Percentiles rank a stretch among this genome's conserved stretches.
These are phyloP conservation scores for Talaromyces sp. DNA, from an alignment of 2,329 filamentous ascomycete genomes.

Conservation along the genomic window DNA sequence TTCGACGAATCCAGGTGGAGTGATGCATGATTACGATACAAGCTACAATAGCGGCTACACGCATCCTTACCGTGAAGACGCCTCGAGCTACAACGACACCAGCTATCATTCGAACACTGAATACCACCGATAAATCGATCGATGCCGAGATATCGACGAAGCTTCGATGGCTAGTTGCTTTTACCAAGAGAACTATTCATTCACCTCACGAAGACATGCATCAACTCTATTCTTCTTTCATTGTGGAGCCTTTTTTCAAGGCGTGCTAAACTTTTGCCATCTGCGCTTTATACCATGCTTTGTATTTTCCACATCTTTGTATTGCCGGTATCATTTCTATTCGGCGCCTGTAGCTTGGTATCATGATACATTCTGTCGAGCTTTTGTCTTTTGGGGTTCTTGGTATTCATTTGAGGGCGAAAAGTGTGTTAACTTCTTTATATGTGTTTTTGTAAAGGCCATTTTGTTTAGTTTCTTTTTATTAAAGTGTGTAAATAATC, in stretches of 20 bases:
- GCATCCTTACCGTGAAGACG: slow-evolving; percentile 22
- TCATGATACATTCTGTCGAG: not conserved
- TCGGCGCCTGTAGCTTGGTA: slow-evolving; percentile 4
- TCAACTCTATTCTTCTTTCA: slow-evolving; percentile 3
- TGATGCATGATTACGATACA: slow-evolving; percentile 38
- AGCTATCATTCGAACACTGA: slow-evolving; percentile 18
- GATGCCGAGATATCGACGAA: not conserved
- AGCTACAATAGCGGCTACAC: slow-evolving; percentile 37
- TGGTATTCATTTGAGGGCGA: not conserved
- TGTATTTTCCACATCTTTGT: slow-evolving; percentile 6
- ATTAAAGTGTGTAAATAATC: not conserved
- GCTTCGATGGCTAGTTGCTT: not conserved
- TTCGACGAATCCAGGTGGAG: slow-evolving; percentile 16
- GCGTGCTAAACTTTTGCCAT: not conserved
- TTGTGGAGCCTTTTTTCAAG: not conserved
- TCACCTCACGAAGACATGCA: slow-evolving; percentile 10
- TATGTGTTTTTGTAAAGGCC: not conserved
- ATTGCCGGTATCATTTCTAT: not conserved
- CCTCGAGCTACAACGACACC: slow-evolving; percentile 11
- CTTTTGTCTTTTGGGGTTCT: not conserved
- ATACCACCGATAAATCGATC: slow-evolving; percentile 18
- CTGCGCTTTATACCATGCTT: slow-evolving; percentile 2
- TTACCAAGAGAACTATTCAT: slow-evolving; percentile 12
- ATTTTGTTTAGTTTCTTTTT: not conserved
- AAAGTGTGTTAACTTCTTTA: slow-evolving; percentile 3